Conservation (phyloP, 176 grass and related monocot genomes). For the Eleusine coracana region DNA sequence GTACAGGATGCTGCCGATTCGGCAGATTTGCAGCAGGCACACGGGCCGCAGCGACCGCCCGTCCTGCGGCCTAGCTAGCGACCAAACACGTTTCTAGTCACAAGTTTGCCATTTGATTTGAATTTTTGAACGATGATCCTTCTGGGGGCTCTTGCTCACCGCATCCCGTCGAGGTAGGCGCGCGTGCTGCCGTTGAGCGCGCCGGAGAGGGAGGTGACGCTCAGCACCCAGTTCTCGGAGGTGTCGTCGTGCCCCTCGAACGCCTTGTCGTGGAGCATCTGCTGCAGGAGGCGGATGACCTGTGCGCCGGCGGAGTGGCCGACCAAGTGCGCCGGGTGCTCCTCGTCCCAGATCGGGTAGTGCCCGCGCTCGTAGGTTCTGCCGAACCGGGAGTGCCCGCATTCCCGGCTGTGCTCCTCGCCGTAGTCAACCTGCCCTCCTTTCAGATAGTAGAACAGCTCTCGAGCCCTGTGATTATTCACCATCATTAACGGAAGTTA, state of each 20-base stretch:
- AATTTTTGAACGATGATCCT: no score
- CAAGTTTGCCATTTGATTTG: background rate
- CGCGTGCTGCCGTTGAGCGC: constrained; percentile 76
- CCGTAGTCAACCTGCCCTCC: constrained; percentile 86
- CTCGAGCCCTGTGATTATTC: constrained; percentile 50
- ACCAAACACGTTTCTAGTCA: background rate
- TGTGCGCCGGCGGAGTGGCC: constrained; percentile 87
- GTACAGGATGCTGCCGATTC: constrained; percentile 54
- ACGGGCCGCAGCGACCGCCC: constrained; percentile 47
- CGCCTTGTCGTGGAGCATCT: constrained; percentile 83
- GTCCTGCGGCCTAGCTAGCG: constrained; percentile 36
- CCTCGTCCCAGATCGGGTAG: constrained; percentile 70
- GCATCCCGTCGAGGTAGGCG: constrained; percentile 72
- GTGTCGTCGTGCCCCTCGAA: constrained; percentile 58
- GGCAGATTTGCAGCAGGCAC: constrained; percentile 62
- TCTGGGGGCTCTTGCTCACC: constrained; percentile 10
- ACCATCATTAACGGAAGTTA: background rate
- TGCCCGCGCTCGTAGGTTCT: constrained; percentile 60
- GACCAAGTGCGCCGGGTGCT: constrained; percentile 74
- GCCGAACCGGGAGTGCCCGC: constrained; percentile 63
- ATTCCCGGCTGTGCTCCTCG: constrained; percentile 64
- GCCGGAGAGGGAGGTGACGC: constrained; percentile 80
- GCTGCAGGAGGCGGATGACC: constrained; percentile 76
- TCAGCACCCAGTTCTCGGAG: constrained; percentile 72
- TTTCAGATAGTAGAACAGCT: constrained; percentile 91